phyloP scores from a whole-genome alignment of 2,329 filamentous ascomycete genomes.

The Nemania serpens region DNA sequence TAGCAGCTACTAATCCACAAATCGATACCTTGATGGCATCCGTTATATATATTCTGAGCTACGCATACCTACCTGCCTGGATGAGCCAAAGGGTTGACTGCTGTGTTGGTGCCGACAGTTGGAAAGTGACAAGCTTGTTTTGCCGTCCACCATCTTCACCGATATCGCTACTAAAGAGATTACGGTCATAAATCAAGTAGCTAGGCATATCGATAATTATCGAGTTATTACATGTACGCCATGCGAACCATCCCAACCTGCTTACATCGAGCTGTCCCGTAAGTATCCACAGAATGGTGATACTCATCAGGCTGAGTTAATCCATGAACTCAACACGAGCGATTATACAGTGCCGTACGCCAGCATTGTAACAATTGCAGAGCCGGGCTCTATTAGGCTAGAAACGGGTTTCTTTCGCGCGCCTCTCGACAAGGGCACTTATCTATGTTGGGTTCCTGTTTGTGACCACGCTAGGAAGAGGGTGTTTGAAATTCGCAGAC shows the following conservation, averaged over 20 bases:
- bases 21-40: no score
- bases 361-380: neutral
- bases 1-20: no score
- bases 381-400: neutral
- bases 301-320: constrained; percentile 17
- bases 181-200: no score
- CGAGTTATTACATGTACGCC: no score
- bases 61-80: neutral
- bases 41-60: neutral
- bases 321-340: neutral
- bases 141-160: neutral
- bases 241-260: no score
- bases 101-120: neutral
- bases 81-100: neutral
- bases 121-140: constrained; percentile 3
- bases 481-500: neutral
- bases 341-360: neutral
- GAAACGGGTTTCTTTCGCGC: neutral
- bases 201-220: no score
- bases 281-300: constrained; percentile 7
- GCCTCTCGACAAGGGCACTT: neutral
- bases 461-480: neutral
- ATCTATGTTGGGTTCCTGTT: neutral
- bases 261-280: neutral
- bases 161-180: constrained; percentile 19